Evolutionary conservation across 768 basidiomycete genomes (phyloP).

Genomic region (Tylopilus subfusipes): DNA sequence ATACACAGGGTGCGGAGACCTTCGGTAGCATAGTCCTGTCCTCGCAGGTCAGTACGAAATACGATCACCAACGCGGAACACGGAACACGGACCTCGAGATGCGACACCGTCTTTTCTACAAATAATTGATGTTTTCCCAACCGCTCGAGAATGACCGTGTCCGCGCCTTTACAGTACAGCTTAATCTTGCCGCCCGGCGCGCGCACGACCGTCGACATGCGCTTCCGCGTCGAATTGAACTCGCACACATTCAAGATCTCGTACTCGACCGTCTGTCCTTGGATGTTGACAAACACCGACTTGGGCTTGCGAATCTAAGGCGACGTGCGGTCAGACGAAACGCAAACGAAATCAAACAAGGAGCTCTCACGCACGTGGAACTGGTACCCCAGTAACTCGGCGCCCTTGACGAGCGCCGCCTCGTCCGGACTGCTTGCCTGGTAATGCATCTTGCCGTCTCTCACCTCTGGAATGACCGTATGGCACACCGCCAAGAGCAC

Average conservation of each 20-base stretch:
- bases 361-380: constrained; percentile 70
- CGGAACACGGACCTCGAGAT: constrained; percentile 96
- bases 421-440: constrained; percentile 99
- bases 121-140: constrained; percentile 81
- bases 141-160: constrained; percentile 94
- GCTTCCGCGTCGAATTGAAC: constrained; percentile 96
- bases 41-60: neutral
- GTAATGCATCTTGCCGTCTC: constrained; percentile 84
- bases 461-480: constrained; percentile 94
- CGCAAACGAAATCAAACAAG: neutral
- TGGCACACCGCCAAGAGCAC: constrained; percentile 92
- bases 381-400: constrained; percentile 86
- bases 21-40: constrained; percentile 92
- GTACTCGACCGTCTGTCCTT: constrained; percentile 72
- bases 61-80: constrained; percentile 5
- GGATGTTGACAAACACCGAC: constrained; percentile 85
- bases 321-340: too few species aligned
- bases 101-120: constrained; percentile 80
- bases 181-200: constrained; percentile 89
- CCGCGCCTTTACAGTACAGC: constrained; percentile 94
- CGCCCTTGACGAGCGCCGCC: constrained; percentile 92
- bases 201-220: constrained; percentile 95
- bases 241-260: constrained; percentile 96
- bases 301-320: constrained; percentile 88
- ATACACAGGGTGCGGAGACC: constrained; percentile 96